Conservation (phyloP, 2,329 filamentous ascomycete genomes). For the Herpotrichia juniperi region DNA sequence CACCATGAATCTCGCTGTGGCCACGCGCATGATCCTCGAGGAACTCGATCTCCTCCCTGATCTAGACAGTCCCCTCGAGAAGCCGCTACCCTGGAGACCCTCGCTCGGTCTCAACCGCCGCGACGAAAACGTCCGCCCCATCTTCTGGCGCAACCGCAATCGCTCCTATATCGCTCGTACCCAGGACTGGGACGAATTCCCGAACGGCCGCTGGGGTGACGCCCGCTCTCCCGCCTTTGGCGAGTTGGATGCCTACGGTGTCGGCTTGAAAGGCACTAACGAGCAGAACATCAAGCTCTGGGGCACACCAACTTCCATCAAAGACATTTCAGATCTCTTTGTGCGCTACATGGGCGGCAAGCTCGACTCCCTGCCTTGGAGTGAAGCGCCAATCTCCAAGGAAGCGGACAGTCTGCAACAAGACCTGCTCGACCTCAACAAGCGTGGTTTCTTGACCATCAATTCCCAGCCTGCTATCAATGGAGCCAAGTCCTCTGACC, state of each 20-base stretch:
- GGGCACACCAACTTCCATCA: conserved; percentile 81
- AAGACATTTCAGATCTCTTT: conserved; percentile 83
- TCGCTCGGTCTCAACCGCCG: conserved; percentile 87
- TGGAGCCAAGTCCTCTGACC: conserved; percentile 84
- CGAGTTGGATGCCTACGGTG: conserved; percentile 91
- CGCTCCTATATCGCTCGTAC: conserved; percentile 95
- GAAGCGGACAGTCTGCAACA: conserved; percentile 81
- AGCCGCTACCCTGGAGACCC: conserved; percentile 94
- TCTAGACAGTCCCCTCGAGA: conserved; percentile 77
- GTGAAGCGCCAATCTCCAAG: conserved; percentile 81
- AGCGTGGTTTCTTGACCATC: conserved; percentile 87
- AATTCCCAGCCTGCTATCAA: conserved; percentile 97
- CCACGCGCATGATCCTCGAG: conserved; percentile 91
- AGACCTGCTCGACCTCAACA: conserved; percentile 81
- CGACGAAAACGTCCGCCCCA: conserved; percentile 93
- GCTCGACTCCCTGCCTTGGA: conserved; percentile 88
- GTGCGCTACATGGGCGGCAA: conserved; percentile 82
- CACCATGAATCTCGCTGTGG: conserved; percentile 97
- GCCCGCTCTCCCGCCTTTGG: conserved; percentile 95
- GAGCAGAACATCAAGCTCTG: conserved; percentile 95
- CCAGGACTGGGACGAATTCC: conserved; percentile 98
- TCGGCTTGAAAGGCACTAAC: conserved; percentile 91
- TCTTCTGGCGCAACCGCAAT: conserved; percentile 98
- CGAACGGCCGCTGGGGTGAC: conserved; percentile 98
- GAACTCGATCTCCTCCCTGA: conserved; percentile 84